Evolutionary conservation across 768 basidiomycete genomes (phyloP).

Genomic region (Butyriboletus loyo): DNA sequence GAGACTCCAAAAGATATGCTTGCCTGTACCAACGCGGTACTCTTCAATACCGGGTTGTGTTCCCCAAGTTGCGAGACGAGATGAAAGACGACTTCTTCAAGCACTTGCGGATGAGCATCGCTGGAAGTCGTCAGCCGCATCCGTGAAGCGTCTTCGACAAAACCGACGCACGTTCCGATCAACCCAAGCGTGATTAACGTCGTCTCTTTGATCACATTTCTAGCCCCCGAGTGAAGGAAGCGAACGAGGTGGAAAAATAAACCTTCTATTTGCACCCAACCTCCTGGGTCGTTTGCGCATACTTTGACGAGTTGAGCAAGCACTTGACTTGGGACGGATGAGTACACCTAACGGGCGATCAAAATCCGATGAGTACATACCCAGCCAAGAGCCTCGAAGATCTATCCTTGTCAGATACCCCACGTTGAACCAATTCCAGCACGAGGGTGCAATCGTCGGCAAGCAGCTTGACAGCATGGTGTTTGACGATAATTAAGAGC

Average conservation of each 20-base stretch:
- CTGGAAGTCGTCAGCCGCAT: slow-evolving; percentile 33
- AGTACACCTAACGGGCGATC: not conserved
- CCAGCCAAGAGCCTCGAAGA: slow-evolving; percentile 65
- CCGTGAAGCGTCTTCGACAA: not conserved
- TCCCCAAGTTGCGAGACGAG: slow-evolving; percentile 67
- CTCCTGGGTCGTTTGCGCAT: slow-evolving; percentile 36
- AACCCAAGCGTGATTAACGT: slow-evolving; percentile 57
- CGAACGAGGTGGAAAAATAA: slow-evolving; percentile 47
- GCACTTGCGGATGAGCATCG: slow-evolving; percentile 45
- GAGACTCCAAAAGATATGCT: slow-evolving; percentile 6
- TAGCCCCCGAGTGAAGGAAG: slow-evolving; percentile 42
- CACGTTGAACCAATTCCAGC: slow-evolving; percentile 42
- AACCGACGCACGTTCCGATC: slow-evolving; percentile 41
- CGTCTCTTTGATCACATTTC: slow-evolving; percentile 57
- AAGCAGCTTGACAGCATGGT: slow-evolving; percentile 34
- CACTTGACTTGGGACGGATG: slow-evolving; percentile 35
- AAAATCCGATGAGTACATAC: slow-evolving; percentile 37
- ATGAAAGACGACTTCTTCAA: slow-evolving; percentile 58
- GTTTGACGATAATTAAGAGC: slow-evolving; percentile 41
- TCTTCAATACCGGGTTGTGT: slow-evolving; percentile 65
- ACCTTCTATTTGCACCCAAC: slow-evolving; percentile 35
- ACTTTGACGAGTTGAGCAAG: slow-evolving; percentile 46
- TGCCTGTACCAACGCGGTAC: slow-evolving; percentile 67
- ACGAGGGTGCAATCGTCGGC: slow-evolving; percentile 31
- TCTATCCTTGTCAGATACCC: slow-evolving; percentile 53